Base-by-base conservation (phyloP, 768 basidiomycete species). In the Psilocybe tampanensis region DNA sequence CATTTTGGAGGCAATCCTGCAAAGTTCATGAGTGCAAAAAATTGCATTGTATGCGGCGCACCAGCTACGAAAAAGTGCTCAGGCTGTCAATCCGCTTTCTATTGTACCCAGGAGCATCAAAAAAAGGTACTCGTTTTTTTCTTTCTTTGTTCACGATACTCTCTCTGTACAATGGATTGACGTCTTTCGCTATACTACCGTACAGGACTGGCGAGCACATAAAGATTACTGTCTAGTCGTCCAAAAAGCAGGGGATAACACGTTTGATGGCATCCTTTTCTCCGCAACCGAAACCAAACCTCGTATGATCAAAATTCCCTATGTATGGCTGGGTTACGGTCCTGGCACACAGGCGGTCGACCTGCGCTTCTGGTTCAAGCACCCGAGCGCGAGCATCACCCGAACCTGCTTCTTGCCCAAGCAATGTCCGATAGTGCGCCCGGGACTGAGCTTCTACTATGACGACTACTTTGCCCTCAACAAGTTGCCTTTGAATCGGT, bases 21-120 rank as follows among this genome's bases (percentile, higher is more conserved):
- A n/a, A n/a, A n/a, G n/a, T 39, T 29, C 29, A 39, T 39, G 36
- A 39, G 4, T n/a, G n/a, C 4, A 3, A 5, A 6, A 39, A 39
- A n/a, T 23, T 55, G 54, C 44, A 26, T 47, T n/a, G 44, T 55
- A 4, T 55, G 54, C 26, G 29, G 36, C 21, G 41, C 33, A 17
- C 54, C 47, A 11, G 44, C 32, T 33, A 48, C 23, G 13, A 45
- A 55, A 29, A 33, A 17, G 34, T 55, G 54, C 47, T 34, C 54
- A 12, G 26, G 29, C 22, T 55, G 54, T 45, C 47, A 55, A 36
- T 47, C 44, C 8, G 54, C 33, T 24, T 47, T 13, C 2, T 55
- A 55, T 18, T 55, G 54, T 26, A 55, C 9, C 45, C n/a, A 39
- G n/a, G 54, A 48, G 44, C 54, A 55, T 55, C 54, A 55, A 23